Evolutionary conservation across 805 yeast species (phyloP), one percentile per base, ranked within the genome.

Genomic region (Candida saitoana): DNA sequence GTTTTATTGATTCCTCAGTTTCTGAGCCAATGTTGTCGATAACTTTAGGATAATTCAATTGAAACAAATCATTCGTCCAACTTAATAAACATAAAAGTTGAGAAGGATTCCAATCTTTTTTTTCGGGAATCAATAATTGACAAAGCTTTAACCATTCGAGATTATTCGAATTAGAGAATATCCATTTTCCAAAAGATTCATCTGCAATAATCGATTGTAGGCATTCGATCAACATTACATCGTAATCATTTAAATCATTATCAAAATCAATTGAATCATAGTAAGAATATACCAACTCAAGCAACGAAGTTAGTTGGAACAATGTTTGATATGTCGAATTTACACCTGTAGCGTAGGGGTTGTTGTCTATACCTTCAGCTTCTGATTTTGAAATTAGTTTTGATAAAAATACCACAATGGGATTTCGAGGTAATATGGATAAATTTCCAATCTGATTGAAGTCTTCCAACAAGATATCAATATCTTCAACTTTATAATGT

Each of bases 81-180:
- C 72, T 59, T 3, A 73, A 52, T 14, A 76, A 54, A 3, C 65
- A 62, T 1, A 64, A 56, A 15, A 67, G 43, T 41, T 71, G 60
- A 20, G 56, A 55, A 27, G 63, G 62, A 36, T 62, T 58, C 78
- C 78, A 74, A 12, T 62, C 57, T 2, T 63, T 69, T 39, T 61
- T 65, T 11, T 65, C 59, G 1, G 73, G 64, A 2, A 69, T 47
- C 1, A 73, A 43, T 5, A 71, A 44, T 46, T 72, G 76, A 11
- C 52, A 41, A 5, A 56, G 41, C 31, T 54, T 51, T 18, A 70
- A 43, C 17, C 63, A 39, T 22, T 48, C 46, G 7, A 41, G 14
- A 7, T 19, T 30, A 19, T 12, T 18, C 36, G 30, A 3, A 18
- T 15, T 9, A 14, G 33, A 14, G 9, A 19, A 9, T 30, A 58